Percentiles rank a stretch among this genome's conserved stretches.
Conservation (phyloP, 2,329 filamentous ascomycete species). For the Dactylellina drechsleri region DNA sequence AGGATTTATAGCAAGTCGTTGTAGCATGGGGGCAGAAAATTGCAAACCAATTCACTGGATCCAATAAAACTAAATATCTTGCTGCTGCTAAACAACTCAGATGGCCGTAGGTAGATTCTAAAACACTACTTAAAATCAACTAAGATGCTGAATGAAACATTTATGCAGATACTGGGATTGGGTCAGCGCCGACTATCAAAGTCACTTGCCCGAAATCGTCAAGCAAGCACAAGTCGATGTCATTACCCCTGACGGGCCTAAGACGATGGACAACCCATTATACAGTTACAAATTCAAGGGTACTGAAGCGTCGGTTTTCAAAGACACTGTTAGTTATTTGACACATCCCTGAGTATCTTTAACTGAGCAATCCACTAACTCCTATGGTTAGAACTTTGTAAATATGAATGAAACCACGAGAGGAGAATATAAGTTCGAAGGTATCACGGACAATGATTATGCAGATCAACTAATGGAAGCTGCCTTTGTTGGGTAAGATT, state of each 20-base stretch:
- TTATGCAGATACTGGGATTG: conserved; percentile 57
- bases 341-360: too few species aligned
- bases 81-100: conserved; percentile 54
- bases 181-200: conserved; percentile 39
- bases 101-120: conserved; percentile 54
- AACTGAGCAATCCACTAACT: too few species aligned
- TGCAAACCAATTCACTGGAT: conserved; percentile 50
- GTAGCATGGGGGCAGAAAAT: conserved; percentile 31
- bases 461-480: conserved; percentile 14
- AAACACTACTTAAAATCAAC: background rate
- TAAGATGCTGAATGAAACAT: background rate
- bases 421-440: conserved; percentile 7
- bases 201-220: conserved; percentile 46
- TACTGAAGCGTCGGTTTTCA: background rate
- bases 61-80: conserved; percentile 47
- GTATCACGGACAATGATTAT: conserved; percentile 1
- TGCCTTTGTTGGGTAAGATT: background rate
- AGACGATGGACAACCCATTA: conserved; percentile 29
- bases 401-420: conserved; percentile 21
- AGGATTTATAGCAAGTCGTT: conserved; percentile 54
- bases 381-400: conserved; percentile 1
- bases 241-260: conserved; percentile 32
- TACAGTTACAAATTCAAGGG: conserved; percentile 18
- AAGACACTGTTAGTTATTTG: too few species aligned
- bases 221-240: conserved; percentile 42